Conservation (phyloP, 2,329 filamentous ascomycete genomes). For the Ophiostoma tasmaniense region DNA sequence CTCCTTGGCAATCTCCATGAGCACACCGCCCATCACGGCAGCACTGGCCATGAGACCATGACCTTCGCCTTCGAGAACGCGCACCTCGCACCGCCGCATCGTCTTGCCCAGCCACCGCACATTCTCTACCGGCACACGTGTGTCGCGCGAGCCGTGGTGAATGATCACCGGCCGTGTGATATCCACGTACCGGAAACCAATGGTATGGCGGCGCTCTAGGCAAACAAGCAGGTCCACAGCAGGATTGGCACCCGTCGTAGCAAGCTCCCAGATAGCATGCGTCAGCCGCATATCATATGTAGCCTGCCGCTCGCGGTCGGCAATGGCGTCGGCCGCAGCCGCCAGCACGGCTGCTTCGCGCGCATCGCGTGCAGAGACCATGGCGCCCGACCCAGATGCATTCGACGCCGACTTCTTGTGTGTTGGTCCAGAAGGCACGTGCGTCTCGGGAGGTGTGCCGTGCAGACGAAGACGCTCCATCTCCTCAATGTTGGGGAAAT, state of each 20-base stretch:
- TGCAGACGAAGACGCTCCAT: constrained; percentile 40
- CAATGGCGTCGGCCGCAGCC: constrained; percentile 46
- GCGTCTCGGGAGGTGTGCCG: constrained; percentile 19
- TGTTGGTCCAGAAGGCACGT: constrained; percentile 12
- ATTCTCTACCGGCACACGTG: constrained; percentile 87
- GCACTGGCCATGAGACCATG: constrained; percentile 96
- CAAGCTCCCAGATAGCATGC: constrained; percentile 87
- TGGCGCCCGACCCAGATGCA: constrained; percentile 14
- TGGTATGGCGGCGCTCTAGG: constrained; percentile 79
- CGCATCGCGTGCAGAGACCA: constrained; percentile 13
- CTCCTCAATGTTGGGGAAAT: constrained; percentile 35
- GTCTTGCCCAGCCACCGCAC: constrained; percentile 89
- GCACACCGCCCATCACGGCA: constrained; percentile 82
- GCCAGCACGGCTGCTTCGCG: constrained; percentile 34
- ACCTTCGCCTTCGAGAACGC: constrained; percentile 69
- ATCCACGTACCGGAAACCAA: constrained; percentile 95
- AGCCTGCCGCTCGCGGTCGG: constrained; percentile 62
- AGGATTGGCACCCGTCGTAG: constrained; percentile 84
- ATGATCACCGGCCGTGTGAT: constrained; percentile 88
- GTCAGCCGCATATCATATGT: constrained; percentile 81
- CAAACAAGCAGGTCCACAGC: constrained; percentile 90
- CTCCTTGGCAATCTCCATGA: constrained; percentile 88
- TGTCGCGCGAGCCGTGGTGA: constrained; percentile 86
- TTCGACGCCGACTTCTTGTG: constrained; percentile 24
- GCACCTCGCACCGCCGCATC: constrained; percentile 39